Evolutionary conservation across 2,329 filamentous ascomycete genomes (phyloP), one percentile per base, ranked within the genome.

Genomic region (Cytospora paraplurivora): DNA sequence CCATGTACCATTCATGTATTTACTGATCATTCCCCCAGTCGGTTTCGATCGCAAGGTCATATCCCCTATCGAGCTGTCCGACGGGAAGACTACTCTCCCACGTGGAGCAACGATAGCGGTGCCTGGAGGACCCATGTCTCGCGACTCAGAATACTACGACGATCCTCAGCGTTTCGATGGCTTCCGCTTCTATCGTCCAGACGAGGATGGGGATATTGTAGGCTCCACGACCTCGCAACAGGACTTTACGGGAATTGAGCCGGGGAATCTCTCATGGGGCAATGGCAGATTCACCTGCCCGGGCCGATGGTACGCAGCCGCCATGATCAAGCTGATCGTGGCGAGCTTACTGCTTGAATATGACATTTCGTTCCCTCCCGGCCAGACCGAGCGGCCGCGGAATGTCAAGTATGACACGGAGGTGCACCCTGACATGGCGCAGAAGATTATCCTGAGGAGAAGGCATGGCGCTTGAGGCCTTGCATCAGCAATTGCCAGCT

Each of bases 311-410:
- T 54, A 35, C 12, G 51, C 51, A 19, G 51, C 32, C 4, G 17
- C 13, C 15, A 34, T 35, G 19, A 54, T 37, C 33, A 54, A 54
- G 15, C 10, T 54, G 17, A 35, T 54, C 32, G 1, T 54, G 7
- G 33, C 51, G 6, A 37, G 21, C 7, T 6, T 54, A 7, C 51
- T 54, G 15, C 51, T 54, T 7, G 35, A 37, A 6, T 54, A 37
- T 17, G 51, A 54, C 17, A 37, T 54, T 54, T 54, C 51, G 2
- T 54, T 54, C 15, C 51, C 51, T n/a, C 51, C 51, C 33, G 51
- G 51, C 17, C 51, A 54, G 8, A 35, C 15, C 12, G 51, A 37
- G 7, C 21, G 51, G 15, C 51, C 51, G 15, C 7, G 1, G 17
- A 54, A 54, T 17, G 1, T 4, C 1, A 35, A 54, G 17, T 35